Evolutionary conservation across 2,329 filamentous ascomycete species (phyloP), one percentile per base, ranked within the genome.

Genomic region (Dactylonectria estremocensis): DNA sequence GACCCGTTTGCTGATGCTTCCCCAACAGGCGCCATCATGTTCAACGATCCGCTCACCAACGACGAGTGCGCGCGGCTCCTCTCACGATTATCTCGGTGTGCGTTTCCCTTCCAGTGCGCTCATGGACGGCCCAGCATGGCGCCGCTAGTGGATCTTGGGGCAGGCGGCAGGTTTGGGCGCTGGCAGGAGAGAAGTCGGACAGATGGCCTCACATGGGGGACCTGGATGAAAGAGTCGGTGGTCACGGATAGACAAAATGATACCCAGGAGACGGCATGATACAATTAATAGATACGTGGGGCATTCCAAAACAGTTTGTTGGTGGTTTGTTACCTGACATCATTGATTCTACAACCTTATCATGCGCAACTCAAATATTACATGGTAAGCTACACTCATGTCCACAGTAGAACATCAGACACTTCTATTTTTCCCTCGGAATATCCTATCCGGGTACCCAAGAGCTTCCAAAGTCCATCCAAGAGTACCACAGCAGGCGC

Each of bases 41-140:
- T 97, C 80, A 95, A 95, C 72, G 94, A 97, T 74, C 76, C 82
- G 6, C 80, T 96, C 8, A 85, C 84, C 0, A 69, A 77, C 1
- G 79, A 84, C 0, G 86, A 94, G 69, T 95, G 93, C 72, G 72
- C 80, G 10, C 76, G 79, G 0, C 79, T 96, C 37, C 78, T 95
- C 0, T 67, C 61, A 2, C 84, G 84, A 3, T 80, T 96, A n/a
- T 85, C 87, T 0, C 76, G 74, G 0, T 95, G 92, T 71, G 85
- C 84, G 0, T 93, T 95, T 69, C 93, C 94, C 0, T 96, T 96
- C 71, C 91, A 94, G 77, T 97, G 94, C 79, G 94, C 94, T 1
- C 94, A 97, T 83, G 94, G 94, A 0, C 84, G 91, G 60, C 90
- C 90, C 1, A 90, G 88, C 37, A 88, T 92, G 86, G 86, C 88